Base-by-base conservation (phyloP, 2,329 filamentous ascomycete genomes). In the Podosphaera aphanis region DNA sequence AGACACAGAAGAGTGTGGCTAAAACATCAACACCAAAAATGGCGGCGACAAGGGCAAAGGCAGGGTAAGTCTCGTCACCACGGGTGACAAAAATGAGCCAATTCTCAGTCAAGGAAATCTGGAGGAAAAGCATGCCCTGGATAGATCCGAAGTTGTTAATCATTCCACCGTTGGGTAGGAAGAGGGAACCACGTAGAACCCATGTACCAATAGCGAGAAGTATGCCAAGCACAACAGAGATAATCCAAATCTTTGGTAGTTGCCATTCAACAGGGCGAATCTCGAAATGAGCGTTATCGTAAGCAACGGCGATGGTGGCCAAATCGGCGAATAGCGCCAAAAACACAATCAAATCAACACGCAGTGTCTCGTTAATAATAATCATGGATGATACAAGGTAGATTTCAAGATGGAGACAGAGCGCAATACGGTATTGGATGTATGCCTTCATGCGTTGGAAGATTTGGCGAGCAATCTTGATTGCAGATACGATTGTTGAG, bases 371-470 rank as follows among this genome's bases (percentile, higher is more conserved):
- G 66, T 82, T 78, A 64, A 83, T 73, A 65, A 82, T 81, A 62
- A 83, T 77, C 76, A 83, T 83, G 29, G 77, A 80, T 49, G 76
- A 78, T 54, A 79, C 76, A 20, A 84, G 68, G 68, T 83, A 84
- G 60, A 84, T 74, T 67, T 90, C 83, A 59, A 93, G 72, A 63
- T 93, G 85, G 53, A 93, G 74, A 29, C 84, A 93, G 56, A 93
- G 69, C 45, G 85, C 84, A 59, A 93, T 93, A 73, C 85, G 83
- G 71, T 93, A 93, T 60, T 92, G 81, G 53, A 93, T 83, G 67
- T 93, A 93, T 50, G 84, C 81, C 67, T 93, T 90, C 84, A 93
- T 93, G 60, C 85, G 82, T 67, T 93, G 84, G 73, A 93, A 93
- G 64, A 93, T 93, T 66, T 92, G 84, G 59, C 85, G 83, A 25